Base-by-base conservation (phyloP, 768 basidiomycete species). In the Multifurca ochricompacta region DNA sequence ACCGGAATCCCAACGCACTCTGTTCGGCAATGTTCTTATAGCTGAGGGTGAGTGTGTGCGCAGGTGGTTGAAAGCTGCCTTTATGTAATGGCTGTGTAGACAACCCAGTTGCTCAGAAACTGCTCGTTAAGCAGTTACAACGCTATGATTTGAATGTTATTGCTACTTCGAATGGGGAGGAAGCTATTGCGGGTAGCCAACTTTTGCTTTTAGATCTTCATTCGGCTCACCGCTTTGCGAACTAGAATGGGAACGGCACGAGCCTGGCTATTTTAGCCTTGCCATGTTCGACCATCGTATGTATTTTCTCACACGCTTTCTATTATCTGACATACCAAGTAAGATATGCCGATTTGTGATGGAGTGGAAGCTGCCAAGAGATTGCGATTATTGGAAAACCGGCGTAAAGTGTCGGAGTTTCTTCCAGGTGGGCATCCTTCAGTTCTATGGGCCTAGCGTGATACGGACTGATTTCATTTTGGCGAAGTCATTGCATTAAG, bases 271-370 rank as follows among this genome's bases (percentile, higher is more conserved):
- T 65, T 88, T 85, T 66, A 79, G 77, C 55, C 76, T 81, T 2
- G 85, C 85, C 5, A 62, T 88, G 23, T 86, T 88, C 60, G 85
- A 88, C 61, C 85, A 88, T 65, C 85, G 84, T 85, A 61, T 31
- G 42, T 37, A 27, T 21, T 11, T 27, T 48, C 30, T 27, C 16
- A 21, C 8, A 3, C 6, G 14, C 34, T 47, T 27, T 30, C 48
- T 21, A 27, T 23, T 40, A 16, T 58, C 45, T 55, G 28, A 18
- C 28, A 4, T 11, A 10, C 5, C 21, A 11, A n/a, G 19, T 5
- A 46, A 86, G 85, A 87, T 61, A 87, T 87, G 85, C 85, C 85
- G 2, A 72, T 87, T 46, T 85, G 83, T 58, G 85, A 87, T 62
- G 85, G 85, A 6, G 83, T 87, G 4, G 84, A 86, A 60, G 85